Evolutionary conservation across 225 moss, liverwort and hornwort species (phyloP).

Genomic region (Pseudoscleropodium purum): DNA sequence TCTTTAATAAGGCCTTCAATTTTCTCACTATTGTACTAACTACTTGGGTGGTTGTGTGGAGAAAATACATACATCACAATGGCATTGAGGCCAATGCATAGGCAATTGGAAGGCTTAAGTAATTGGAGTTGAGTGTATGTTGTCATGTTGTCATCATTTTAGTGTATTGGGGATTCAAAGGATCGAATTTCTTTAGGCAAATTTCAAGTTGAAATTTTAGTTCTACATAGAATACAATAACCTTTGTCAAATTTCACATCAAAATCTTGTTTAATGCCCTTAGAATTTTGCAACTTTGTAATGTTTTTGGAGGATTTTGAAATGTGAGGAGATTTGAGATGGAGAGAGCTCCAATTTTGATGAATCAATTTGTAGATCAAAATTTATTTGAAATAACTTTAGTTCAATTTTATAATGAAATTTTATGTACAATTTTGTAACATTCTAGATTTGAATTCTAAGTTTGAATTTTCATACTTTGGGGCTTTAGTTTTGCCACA

Average conservation of each 20-base stretch:
- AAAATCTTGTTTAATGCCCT: neutral
- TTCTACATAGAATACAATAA: neutral
- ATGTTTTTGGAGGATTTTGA: neutral
- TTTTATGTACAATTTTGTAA: no score
- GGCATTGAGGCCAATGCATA: no score
- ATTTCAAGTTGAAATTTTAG: neutral
- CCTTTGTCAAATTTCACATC: accelerated
- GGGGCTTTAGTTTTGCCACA: no score
- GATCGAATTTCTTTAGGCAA: neutral
- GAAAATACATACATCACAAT: accelerated
- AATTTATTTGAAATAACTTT: no score
- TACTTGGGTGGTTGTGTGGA: no score
- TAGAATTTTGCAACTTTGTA: neutral
- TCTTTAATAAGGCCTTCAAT: neutral
- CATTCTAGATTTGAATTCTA: no score
- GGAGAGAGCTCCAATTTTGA: neutral
- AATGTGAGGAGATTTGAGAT: neutral
- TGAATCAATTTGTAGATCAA: no score
- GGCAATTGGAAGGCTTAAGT: no score
- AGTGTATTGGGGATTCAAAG: neutral
- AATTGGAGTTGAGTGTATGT: no score
- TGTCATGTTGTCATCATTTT: no score
- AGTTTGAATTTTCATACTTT: no score
- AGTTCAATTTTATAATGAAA: no score
- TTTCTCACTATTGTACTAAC: neutral